Conservation (phyloP, 495 filamentous ascomycete species). For the Xylaria castorea region DNA sequence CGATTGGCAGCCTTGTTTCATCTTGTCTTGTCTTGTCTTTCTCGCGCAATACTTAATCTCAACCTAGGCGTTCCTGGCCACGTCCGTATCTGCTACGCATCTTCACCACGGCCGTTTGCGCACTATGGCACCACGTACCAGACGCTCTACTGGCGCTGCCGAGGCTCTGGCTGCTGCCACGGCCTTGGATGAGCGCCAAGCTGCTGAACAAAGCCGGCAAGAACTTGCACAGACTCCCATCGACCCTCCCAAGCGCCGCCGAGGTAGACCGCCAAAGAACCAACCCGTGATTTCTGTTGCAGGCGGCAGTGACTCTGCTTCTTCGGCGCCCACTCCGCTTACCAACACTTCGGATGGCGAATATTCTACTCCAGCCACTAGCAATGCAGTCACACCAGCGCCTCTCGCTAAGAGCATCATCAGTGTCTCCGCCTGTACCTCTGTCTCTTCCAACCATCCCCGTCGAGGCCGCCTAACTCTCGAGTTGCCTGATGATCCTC, state of each 20-base stretch:
- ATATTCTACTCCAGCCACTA: constrained; percentile 80
- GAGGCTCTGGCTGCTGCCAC: background rate
- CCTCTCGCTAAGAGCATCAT: constrained; percentile 26
- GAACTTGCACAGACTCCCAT: background rate
- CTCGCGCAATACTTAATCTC: background rate
- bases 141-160: constrained; percentile 26
- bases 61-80: background rate
- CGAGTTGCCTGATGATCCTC: constrained; percentile 26
- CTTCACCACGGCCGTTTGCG: background rate
- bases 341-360: constrained; percentile 61
- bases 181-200: constrained; percentile 3
- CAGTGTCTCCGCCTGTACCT: background rate
- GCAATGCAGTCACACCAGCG: constrained; percentile 66
- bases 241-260: constrained; percentile 19
- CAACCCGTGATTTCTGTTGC: background rate
- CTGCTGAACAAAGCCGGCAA: background rate
- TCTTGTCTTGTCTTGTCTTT: constrained; percentile 1
- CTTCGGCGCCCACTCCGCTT: constrained; percentile 47
- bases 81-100: background rate
- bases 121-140: constrained; percentile 36
- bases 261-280: constrained; percentile 25
- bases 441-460: constrained; percentile 2
- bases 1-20: background rate
- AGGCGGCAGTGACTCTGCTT: constrained; percentile 35
- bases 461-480: constrained; percentile 23